Conservation (phyloP, 345 rosid genomes). For the Dimocarpus longan region DNA sequence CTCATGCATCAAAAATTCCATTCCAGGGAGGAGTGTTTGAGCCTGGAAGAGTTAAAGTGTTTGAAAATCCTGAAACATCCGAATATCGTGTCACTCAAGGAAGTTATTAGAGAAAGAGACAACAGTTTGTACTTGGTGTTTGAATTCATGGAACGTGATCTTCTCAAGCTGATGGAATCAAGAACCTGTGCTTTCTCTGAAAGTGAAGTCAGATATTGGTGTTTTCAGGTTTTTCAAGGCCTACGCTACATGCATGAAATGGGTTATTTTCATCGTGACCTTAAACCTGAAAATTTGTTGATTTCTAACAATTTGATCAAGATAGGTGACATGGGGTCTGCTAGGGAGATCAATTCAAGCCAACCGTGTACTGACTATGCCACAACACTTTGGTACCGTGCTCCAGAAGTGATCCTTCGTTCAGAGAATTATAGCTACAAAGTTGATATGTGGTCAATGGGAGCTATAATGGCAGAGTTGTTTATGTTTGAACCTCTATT, state of each 20-base stretch:
- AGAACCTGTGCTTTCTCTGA: slow-evolving; percentile 34
- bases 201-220: slow-evolving; percentile 40
- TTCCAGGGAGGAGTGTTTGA: slow-evolving; percentile 15
- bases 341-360: slow-evolving; percentile 40
- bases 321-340: slow-evolving; percentile 55
- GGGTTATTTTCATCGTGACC: slow-evolving; percentile 54
- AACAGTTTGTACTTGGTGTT: slow-evolving; percentile 40
- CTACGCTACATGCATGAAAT: slow-evolving; percentile 44
- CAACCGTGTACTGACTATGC: slow-evolving; percentile 46
- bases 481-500: slow-evolving; percentile 43
- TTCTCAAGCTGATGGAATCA: slow-evolving; percentile 42
- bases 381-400: slow-evolving; percentile 52
- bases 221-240: slow-evolving; percentile 51
- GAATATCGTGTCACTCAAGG: slow-evolving; percentile 48
- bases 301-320: slow-evolving; percentile 35
- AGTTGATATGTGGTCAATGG: slow-evolving; percentile 69
- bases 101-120: slow-evolving; percentile 38
- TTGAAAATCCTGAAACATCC: slow-evolving; percentile 45
- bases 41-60: slow-evolving; percentile 39
- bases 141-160: slow-evolving; percentile 53
- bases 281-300: slow-evolving; percentile 52
- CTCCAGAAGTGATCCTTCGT: slow-evolving; percentile 49
- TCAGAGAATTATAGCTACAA: slow-evolving; percentile 33
- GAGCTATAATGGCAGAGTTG: slow-evolving; percentile 56
- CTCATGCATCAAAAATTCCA: slow-evolving; percentile 16